Base-by-base conservation (phyloP, 257 asterid species). In the Mitragyna speciosa region DNA sequence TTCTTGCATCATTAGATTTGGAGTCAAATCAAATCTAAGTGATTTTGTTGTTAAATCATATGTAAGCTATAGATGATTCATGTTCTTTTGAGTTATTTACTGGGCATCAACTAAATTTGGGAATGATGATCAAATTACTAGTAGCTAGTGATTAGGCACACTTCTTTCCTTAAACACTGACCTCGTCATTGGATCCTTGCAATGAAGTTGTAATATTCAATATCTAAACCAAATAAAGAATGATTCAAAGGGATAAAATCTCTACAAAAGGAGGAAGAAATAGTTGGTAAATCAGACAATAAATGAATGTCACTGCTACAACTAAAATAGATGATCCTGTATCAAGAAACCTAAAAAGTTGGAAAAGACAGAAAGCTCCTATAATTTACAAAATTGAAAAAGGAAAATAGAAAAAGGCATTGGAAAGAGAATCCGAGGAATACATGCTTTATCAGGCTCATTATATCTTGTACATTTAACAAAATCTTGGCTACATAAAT, bases 401-500 rank as follows among this genome's bases (percentile, higher is more conserved):
- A 6, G 4, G n/a, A 0, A 0, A 76, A 7, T 51, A 26, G 22
- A 10, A 31, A 19, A 48, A 9, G 41, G 41, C 41, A 36, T 36
- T 36, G 41, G 4, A 84, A 85, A 86, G n/a, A n/a, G n/a, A n/a
- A n/a, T n/a, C n/a, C n/a, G n/a, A n/a, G n/a, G n/a, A n/a, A n/a
- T n/a, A n/a, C n/a, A n/a, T 84, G 85, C 78, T 75, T 39, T 47
- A 39, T 61, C 28, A 49, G 24, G 63, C 49, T 45, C 70, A 71
- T 47, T 73, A 56, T 73, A 68, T 76, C 64, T 82, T 68, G 80
- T 79, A 83, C 56, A 81, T 86, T 85, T 82, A 79, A 77, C 85
- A 83, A 86, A 77, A 88, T 86, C 88, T 83, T 86, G 80, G 76
- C 70, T 83, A 36, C 76, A 59, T 48, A 76, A 85, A 80, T 73